Percentiles rank a stretch among this genome's conserved stretches.
Evolutionary conservation across 225 moss, liverwort and hornwort genomes (phyloP).

Genomic region (Polytrichum formosum): DNA sequence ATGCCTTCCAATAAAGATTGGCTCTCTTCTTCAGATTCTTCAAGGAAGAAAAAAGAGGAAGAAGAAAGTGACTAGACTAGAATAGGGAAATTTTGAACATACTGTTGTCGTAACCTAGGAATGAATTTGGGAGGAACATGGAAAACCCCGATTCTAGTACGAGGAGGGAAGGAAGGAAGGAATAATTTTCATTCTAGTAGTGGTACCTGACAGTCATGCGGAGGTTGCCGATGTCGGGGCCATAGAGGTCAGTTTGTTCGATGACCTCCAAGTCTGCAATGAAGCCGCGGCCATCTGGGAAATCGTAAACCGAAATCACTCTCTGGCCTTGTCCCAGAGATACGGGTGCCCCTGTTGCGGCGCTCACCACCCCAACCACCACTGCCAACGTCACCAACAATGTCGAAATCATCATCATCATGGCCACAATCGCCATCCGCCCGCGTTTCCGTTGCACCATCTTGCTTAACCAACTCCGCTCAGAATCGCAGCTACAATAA

Average conservation of each 20-base stretch:
- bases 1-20: too few relatives aligned
- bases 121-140: too few relatives aligned
- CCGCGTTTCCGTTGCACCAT: not conserved
- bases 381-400: conserved; percentile 6
- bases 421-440: conserved; percentile 4
- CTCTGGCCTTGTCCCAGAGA: conserved; percentile 46
- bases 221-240: conserved; percentile 40
- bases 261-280: conserved; percentile 46
- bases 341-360: not conserved
- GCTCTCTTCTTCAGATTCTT: too few relatives aligned
- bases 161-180: too few relatives aligned
- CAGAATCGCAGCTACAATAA: conserved; percentile 28
- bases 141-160: too few relatives aligned
- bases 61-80: too few relatives aligned
- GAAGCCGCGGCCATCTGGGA: conserved; percentile 53
- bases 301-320: conserved; percentile 47
- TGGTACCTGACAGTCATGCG: conserved; percentile 55
- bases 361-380: conserved; percentile 4
- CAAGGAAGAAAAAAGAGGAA: too few relatives aligned
- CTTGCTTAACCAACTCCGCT: not conserved
- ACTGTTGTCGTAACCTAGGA: too few relatives aligned
- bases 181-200: too few relatives aligned
- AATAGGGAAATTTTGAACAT: too few relatives aligned
- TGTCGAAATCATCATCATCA: not conserved
- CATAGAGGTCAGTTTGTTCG: conserved; percentile 33